These are phyloP conservation scores for Phellopilus nigrolimitatus DNA, from an alignment of 1,284 basidiomycete genomes.

Conservation along the genomic window DNA sequence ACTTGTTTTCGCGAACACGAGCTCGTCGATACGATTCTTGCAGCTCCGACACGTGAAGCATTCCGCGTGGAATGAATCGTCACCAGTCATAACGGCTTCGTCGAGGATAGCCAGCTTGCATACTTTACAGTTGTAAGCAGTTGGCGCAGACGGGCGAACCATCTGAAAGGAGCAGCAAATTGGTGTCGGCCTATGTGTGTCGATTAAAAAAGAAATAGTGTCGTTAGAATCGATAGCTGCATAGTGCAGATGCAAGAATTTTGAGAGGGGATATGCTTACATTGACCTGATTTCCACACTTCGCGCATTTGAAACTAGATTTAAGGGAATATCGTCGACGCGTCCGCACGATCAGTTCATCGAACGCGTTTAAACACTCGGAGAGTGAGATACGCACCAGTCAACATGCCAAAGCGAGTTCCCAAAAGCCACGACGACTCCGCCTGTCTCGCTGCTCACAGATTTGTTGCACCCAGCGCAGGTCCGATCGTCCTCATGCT, in stretches of 20 bases:
- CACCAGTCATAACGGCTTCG: constrained; percentile 98
- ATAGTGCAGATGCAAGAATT: too few species aligned
- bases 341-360: constrained; percentile 4
- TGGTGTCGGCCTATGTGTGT: constrained; percentile 81
- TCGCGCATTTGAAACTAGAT: constrained; percentile 76
- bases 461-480: constrained; percentile 85
- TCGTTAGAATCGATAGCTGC: too few species aligned
- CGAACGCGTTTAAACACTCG: constrained; percentile 2
- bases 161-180: constrained; percentile 91
- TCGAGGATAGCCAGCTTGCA: constrained; percentile 90
- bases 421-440: constrained; percentile 90
- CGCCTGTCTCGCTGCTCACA: constrained; percentile 80
- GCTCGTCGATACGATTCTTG: constrained; percentile 91
- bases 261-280: constrained; percentile 27
- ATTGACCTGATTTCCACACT: constrained; percentile 74
- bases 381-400: constrained; percentile 22
- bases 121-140: constrained; percentile 94
- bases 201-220: too few species aligned
- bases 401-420: constrained; percentile 33
- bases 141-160: constrained; percentile 96
- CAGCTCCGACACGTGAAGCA: constrained; percentile 99
- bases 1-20: constrained; percentile 97
- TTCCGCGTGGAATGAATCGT: constrained; percentile 97
- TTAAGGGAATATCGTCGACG: constrained; percentile 3
- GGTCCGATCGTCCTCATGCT: constrained; percentile 47